Percentiles rank a stretch among this genome's conserved stretches.
Evolutionary conservation across 495 filamentous ascomycete species (phyloP).

Genomic region (Aspergillus panamensis): DNA sequence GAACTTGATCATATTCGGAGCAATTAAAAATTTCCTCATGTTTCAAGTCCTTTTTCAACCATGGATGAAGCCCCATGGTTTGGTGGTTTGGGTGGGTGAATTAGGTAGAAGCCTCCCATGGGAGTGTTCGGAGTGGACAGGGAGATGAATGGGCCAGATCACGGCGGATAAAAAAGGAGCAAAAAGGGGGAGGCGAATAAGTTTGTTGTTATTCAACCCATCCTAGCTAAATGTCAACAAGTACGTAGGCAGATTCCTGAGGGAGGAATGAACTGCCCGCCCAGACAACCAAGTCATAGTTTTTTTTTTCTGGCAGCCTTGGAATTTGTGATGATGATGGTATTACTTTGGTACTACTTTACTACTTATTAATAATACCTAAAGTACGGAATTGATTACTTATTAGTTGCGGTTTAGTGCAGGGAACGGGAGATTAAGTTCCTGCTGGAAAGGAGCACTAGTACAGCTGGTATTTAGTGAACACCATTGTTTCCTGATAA

Average conservation of each 20-base stretch:
- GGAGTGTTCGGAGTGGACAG: slow-evolving; percentile 20
- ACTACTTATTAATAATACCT: too few species aligned
- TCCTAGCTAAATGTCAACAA: slow-evolving; percentile 1
- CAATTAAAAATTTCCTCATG: too few species aligned
- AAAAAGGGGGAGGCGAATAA: slow-evolving; percentile 23
- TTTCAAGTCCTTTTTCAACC: neutral
- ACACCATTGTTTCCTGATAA: neutral
- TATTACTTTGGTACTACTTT: neutral
- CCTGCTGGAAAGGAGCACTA: neutral
- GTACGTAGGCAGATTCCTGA: neutral
- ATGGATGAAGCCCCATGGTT: slow-evolving; percentile 7
- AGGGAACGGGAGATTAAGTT: neutral
- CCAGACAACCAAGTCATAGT: neutral
- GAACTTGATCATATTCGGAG: too few species aligned
- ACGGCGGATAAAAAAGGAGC: slow-evolving; percentile 1
- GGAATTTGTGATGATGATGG: neutral
- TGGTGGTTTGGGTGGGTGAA: slow-evolving; percentile 4
- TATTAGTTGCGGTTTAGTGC: neutral
- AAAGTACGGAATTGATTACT: too few species aligned
- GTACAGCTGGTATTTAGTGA: neutral
- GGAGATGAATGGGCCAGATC: slow-evolving; percentile 21
- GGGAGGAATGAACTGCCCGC: neutral
- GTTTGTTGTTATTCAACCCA: slow-evolving; percentile 1
- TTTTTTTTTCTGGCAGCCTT: neutral
- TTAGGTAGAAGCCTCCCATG: slow-evolving; percentile 16